These are phyloP conservation scores for Tetrapisispora iriomotensis DNA, from an alignment of 805 yeast genomes.

Conservation along the genomic window DNA sequence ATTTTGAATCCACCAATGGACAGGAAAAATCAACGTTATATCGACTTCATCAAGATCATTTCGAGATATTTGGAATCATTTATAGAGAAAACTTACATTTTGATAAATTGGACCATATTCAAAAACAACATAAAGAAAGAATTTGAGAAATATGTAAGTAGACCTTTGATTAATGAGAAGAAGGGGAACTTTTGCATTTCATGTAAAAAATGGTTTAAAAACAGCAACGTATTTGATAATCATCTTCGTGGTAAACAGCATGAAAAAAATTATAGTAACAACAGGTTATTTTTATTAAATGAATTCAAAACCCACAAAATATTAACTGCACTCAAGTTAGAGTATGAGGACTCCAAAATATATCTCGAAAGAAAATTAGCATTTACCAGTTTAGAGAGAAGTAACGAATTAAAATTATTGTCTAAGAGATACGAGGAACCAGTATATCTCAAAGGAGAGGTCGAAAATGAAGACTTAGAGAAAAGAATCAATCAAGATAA, in stretches of 20 bases:
- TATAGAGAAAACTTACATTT: conserved; percentile 39
- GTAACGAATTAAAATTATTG: conserved; percentile 41
- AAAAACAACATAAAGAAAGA: conserved; percentile 6
- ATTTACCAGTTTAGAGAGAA: conserved; percentile 61
- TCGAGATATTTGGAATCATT: conserved; percentile 41
- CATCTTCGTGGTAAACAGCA: conserved; percentile 76
- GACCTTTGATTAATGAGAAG: conserved; percentile 13
- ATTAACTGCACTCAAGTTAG: conserved; percentile 31
- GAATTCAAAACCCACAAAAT: conserved; percentile 35
- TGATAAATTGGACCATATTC: conserved; percentile 32
- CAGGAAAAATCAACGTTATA: conserved; percentile 31
- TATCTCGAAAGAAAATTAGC: conserved; percentile 58
- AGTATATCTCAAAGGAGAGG: conserved; percentile 32
- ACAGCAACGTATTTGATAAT: conserved; percentile 51
- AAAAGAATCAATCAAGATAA: conserved; percentile 14
- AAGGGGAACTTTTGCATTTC: conserved; percentile 42
- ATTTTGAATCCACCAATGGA: conserved; percentile 20
- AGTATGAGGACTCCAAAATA: conserved; percentile 41
- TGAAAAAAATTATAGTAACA: conserved; percentile 35
- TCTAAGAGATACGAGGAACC: conserved; percentile 28
- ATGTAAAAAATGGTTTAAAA: conserved; percentile 57
- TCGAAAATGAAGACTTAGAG: conserved; percentile 26
- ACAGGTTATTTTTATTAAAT: conserved; percentile 19
- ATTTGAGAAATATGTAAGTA: conserved; percentile 13
- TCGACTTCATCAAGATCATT: conserved; percentile 38